Base-by-base conservation (phyloP, 2,329 filamentous ascomycete species). In the Trichoderma arundinaceum region DNA sequence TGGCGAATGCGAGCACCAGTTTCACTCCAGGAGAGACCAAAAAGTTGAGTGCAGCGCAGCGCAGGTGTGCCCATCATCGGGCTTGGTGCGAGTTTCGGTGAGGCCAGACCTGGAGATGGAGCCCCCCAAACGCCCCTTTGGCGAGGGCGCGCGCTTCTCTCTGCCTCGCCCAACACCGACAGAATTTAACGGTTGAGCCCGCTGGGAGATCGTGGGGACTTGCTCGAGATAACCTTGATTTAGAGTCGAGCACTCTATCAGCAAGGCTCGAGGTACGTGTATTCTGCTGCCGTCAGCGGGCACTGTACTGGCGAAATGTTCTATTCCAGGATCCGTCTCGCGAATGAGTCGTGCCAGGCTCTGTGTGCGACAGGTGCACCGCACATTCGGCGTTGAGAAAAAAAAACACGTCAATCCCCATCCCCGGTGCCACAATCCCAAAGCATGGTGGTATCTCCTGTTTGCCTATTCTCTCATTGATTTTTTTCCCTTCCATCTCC, bases 201-300 rank as follows among this genome's bases (percentile, higher is more conserved):
- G 57, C 35, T 22, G 28, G 57, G 28, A 38, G 49, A 52, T 61
- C 46, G 58, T 17, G 58, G 58, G 46, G 48, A 33, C 28, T 22
- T 43, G 10, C 38, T 15, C 38, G 46, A 61, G 58, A 61, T 61
- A 61, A 61, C 46, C 58, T 61, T 61, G 58, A 61, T 61, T 61
- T 61, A 61, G n/a, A 43, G 46, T 52, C 44, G 33, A 51, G 57
- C 33, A 44, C 38, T 38, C 39, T 57, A 57, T 51, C 33, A 22
- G 38, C 15, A 32, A 8, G 35, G 51, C 10, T 39, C 35, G 17
- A 39, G 35, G 32, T 39, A 39, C 53, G n/a, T 33, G 44, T 41
- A 10, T 39, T 28, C 22, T 39, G 19, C 33, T 19, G 43, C 22
- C 17, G 13, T 44, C 17, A 32, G 19, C 44, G 2, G 9, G 46